phyloP scores from a whole-genome alignment of 352 stramenopile species.

The Albugo candida region DNA sequence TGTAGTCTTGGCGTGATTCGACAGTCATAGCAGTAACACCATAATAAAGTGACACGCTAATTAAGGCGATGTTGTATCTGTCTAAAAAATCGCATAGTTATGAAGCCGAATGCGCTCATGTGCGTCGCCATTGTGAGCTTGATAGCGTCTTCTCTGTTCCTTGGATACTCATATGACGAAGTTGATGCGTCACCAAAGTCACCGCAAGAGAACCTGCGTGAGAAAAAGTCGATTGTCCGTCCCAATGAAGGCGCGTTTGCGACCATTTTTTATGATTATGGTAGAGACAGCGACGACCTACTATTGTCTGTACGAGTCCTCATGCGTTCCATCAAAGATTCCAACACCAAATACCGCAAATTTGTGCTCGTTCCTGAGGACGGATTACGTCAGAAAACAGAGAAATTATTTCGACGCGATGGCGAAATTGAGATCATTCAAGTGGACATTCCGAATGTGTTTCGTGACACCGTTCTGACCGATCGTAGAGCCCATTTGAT shows the following conservation, averaged over 20 bases:
- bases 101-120: no score
- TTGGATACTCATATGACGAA: no score
- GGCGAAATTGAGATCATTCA: slow-evolving; percentile 40
- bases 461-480: slow-evolving; percentile 28
- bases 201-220: no score
- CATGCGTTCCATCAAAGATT: slow-evolving; percentile 23
- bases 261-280: slow-evolving; percentile 51
- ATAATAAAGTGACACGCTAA: no score
- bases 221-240: no score
- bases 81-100: no score
- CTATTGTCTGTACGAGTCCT: slow-evolving; percentile 44
- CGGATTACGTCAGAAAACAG: slow-evolving; percentile 19
- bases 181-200: no score
- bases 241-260: slow-evolving; percentile 25
- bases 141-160: no score
- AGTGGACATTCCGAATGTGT: slow-evolving; percentile 47
- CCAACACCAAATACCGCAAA: slow-evolving; percentile 36
- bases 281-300: slow-evolving; percentile 32
- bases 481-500: slow-evolving; percentile 47
- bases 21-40: no score
- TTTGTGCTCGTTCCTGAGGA: slow-evolving; percentile 56
- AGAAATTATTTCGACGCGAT: slow-evolving; percentile 29
- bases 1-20: no score
- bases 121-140: no score
- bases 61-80: no score